Conservation (phyloP, 257 asterid species). For the Ballota nigra region DNA sequence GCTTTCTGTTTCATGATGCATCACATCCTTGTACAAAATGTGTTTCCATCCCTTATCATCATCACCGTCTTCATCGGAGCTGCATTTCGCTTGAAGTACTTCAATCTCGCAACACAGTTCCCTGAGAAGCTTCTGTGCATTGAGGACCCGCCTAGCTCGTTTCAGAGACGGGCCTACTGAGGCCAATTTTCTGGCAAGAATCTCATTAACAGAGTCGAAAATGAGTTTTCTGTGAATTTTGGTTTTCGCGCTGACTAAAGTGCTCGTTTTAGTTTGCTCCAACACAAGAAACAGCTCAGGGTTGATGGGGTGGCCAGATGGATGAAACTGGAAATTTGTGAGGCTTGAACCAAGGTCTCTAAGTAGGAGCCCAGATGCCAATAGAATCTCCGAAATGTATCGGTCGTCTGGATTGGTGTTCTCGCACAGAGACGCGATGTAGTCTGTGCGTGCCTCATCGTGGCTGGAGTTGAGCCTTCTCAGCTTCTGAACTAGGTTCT, state of each 20-base stretch:
- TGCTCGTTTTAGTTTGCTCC: slow-evolving; percentile 83
- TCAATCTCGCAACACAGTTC: slow-evolving; percentile 79
- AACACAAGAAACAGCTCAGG: slow-evolving; percentile 86
- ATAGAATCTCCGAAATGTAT: slow-evolving; percentile 78
- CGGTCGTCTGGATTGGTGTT: slow-evolving; percentile 75
- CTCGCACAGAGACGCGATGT: slow-evolving; percentile 92
- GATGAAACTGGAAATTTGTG: slow-evolving; percentile 70
- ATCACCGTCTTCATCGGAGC: slow-evolving; percentile 47
- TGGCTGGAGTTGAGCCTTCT: slow-evolving; percentile 83
- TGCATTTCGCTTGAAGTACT: slow-evolving; percentile 42
- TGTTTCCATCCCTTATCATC: slow-evolving; percentile 58
- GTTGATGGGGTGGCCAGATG: slow-evolving; percentile 82
- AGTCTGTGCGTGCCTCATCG: slow-evolving; percentile 81
- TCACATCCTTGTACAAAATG: slow-evolving; percentile 55
- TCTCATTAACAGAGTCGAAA: slow-evolving; percentile 77
- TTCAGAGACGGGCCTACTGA: slow-evolving; percentile 32
- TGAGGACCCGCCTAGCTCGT: slow-evolving; percentile 37
- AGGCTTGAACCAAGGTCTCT: slow-evolving; percentile 71
- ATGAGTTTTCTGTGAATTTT: slow-evolving; percentile 66
- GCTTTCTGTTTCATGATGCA: slow-evolving; percentile 43
- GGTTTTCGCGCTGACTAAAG: slow-evolving; percentile 29
- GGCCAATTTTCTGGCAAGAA: slow-evolving; percentile 58
- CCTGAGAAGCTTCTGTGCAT: slow-evolving; percentile 75
- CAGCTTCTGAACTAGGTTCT: slow-evolving; percentile 77
- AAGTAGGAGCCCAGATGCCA: slow-evolving; percentile 94